Conservation (phyloP, 768 basidiomycete genomes). For the Panus rudis region DNA sequence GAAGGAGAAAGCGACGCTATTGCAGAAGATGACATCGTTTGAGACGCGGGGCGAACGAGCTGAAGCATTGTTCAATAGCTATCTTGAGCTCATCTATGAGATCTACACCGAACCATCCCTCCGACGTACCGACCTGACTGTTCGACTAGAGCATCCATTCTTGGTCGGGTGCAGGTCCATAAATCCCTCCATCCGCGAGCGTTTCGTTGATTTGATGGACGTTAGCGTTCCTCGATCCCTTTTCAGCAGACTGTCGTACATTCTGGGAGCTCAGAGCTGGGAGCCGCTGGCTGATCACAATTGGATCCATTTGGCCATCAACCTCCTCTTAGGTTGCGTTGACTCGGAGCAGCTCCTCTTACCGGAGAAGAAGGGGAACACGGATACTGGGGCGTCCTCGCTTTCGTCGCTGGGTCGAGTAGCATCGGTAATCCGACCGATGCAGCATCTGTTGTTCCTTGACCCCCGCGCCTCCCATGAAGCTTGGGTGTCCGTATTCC, state of each 20-base stretch:
- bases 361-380: slow-evolving; percentile 32
- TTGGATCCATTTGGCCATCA: slow-evolving; percentile 89
- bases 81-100: slow-evolving; percentile 85
- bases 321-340: slow-evolving; percentile 78
- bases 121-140: slow-evolving; percentile 88
- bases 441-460: slow-evolving; percentile 77
- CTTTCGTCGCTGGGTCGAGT: slow-evolving; percentile 40
- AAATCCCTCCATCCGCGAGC: slow-evolving; percentile 69
- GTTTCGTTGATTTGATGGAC: slow-evolving; percentile 88
- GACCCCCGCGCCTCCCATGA: slow-evolving; percentile 74
- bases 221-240: slow-evolving; percentile 80
- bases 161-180: slow-evolving; percentile 84
- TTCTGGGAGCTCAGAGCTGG: slow-evolving; percentile 93
- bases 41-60: slow-evolving; percentile 77
- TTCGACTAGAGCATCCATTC: slow-evolving; percentile 88
- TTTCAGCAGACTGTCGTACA: slow-evolving; percentile 76
- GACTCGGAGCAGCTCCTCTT: slow-evolving; percentile 38
- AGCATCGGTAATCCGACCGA: slow-evolving; percentile 57
- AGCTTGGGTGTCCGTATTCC: slow-evolving; percentile 84
- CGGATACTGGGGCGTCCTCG: slow-evolving; percentile 26
- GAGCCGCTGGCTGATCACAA: slow-evolving; percentile 86
- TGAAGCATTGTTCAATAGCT: slow-evolving; percentile 74
- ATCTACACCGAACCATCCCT: slow-evolving; percentile 86
- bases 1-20: slow-evolving; percentile 89
- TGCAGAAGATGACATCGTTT: slow-evolving; percentile 83